Evolutionary conservation across 768 basidiomycete genomes (phyloP).

Genomic region (Sistotremastrum suecicum): DNA sequence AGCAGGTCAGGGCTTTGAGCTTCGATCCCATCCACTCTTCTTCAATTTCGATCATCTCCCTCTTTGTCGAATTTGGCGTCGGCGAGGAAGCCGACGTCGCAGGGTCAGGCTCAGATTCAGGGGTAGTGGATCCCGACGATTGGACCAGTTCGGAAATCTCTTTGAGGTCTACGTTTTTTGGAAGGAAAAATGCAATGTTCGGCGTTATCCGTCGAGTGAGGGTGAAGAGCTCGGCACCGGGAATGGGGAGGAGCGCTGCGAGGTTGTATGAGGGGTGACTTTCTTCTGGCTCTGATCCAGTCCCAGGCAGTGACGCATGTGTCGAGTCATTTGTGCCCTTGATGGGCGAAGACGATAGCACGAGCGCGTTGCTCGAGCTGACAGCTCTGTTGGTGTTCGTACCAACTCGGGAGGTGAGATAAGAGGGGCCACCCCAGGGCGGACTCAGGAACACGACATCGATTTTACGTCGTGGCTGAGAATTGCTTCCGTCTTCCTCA

Average conservation of each 20-base stretch:
- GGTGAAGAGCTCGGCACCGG: conserved; percentile 69
- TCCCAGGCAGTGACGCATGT: not conserved
- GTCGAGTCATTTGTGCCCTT: not conserved
- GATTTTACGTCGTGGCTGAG: conserved; percentile 32
- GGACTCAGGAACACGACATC: conserved; percentile 90
- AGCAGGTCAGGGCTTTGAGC: conserved; percentile 88
- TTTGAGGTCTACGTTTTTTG: conserved; percentile 60
- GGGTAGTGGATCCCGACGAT: conserved; percentile 5
- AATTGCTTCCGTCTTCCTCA: not conserved
- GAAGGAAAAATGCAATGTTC: conserved; percentile 84
- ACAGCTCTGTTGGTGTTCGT: no score
- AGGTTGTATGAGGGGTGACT: conserved; percentile 51
- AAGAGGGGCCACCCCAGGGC: conserved; percentile 87
- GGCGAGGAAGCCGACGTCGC: not conserved
- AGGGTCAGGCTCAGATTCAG: not conserved
- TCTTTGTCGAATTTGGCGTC: not conserved
- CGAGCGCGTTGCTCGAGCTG: no score
- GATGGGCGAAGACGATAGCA: not conserved
- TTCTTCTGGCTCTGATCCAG: conserved; percentile 8
- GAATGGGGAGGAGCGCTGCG: conserved; percentile 60
- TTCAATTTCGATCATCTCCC: conserved; percentile 74
- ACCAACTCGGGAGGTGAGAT: conserved; percentile 20
- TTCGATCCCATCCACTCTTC: conserved; percentile 95
- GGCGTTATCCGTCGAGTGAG: conserved; percentile 56
- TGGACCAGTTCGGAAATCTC: conserved; percentile 49